phyloP scores from a whole-genome alignment of 1,284 basidiomycete genomes.

The Megacollybia platyphylla region DNA sequence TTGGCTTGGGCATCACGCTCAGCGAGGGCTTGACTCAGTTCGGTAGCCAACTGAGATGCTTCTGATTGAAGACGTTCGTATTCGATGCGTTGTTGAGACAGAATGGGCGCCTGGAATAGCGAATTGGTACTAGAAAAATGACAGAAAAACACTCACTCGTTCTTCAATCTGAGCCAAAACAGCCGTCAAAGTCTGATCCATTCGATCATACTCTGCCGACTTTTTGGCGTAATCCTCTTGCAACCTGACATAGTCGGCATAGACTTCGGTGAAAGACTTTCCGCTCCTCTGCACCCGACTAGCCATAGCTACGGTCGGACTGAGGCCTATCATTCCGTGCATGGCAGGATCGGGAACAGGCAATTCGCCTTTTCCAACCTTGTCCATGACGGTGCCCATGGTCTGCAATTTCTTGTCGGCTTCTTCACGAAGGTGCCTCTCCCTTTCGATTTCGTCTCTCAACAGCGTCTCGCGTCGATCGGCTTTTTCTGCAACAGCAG shows the following conservation, averaged over 20 bases:
- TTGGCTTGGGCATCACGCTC: conserved; percentile 49
- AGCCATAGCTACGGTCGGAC: conserved; percentile 79
- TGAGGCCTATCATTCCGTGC: conserved; percentile 52
- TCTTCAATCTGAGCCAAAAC: conserved; percentile 84
- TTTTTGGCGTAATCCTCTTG: conserved; percentile 75
- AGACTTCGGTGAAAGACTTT: conserved; percentile 83
- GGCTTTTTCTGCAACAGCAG: conserved; percentile 53
- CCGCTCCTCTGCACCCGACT: conserved; percentile 66
- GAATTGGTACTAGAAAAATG: conserved; percentile 1
- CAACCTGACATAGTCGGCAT: conserved; percentile 76
- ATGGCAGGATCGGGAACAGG: conserved; percentile 36
- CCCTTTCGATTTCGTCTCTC: conserved; percentile 54
- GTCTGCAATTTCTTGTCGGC: conserved; percentile 50
- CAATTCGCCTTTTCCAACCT: conserved; percentile 57
- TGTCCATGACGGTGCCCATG: conserved; percentile 63
- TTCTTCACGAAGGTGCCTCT: conserved; percentile 43
- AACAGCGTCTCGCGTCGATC: conserved; percentile 54
- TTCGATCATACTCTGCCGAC: conserved; percentile 67
- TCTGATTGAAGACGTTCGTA: conserved; percentile 73
- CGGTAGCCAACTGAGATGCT: conserved; percentile 66
- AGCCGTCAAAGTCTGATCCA: conserved; percentile 62
- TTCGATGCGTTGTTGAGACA: conserved; percentile 78
- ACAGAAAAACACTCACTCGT: conserved; percentile 40
- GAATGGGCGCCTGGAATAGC: conserved; percentile 63
- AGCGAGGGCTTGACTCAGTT: conserved; percentile 60